These are phyloP conservation scores for Xylaria intraflava DNA, from an alignment of 495 filamentous ascomycete species.

Conservation along the genomic window DNA sequence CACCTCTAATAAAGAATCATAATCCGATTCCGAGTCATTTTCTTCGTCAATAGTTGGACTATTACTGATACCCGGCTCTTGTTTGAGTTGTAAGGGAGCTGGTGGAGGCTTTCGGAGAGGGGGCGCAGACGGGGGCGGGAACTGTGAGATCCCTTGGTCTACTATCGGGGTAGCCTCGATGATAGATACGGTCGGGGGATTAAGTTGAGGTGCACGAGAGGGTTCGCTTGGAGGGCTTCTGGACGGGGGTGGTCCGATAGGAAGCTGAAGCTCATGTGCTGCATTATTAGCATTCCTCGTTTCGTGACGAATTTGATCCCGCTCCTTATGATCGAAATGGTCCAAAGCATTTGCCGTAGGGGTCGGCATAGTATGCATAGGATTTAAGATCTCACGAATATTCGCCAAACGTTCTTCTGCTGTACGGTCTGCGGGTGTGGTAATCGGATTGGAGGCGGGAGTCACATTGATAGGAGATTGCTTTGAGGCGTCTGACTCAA, in stretches of 20 bases:
- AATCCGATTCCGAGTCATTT: constrained; percentile 67
- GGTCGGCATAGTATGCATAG: constrained; percentile 49
- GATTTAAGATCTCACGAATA: constrained; percentile 39
- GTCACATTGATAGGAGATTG: constrained; percentile 47
- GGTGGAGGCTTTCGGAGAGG: constrained; percentile 75
- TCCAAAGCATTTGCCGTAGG: constrained; percentile 46
- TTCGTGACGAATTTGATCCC: constrained; percentile 36
- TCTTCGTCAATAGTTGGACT: constrained; percentile 47
- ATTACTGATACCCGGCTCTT: constrained; percentile 34
- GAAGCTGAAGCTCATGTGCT: constrained; percentile 38
- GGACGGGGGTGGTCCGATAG: constrained; percentile 40
- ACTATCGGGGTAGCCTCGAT: constrained; percentile 43
- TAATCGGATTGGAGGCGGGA: constrained; percentile 51
- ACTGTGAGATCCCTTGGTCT: constrained; percentile 39
- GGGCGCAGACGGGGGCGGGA: constrained; percentile 43
- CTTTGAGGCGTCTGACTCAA: constrained; percentile 37
- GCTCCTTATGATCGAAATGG: constrained; percentile 47
- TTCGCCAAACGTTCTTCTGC: constrained; percentile 23
- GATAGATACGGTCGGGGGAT: constrained; percentile 35
- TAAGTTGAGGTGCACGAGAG: constrained; percentile 37
- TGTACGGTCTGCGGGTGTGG: constrained; percentile 41
- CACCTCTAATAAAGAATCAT: constrained; percentile 66
- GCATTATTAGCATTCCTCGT: constrained; percentile 35
- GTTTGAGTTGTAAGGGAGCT: constrained; percentile 69
- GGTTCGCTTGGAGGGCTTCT: constrained; percentile 39